phyloP scores from a whole-genome alignment of 768 basidiomycete genomes.

The Agrocybe praecox region DNA sequence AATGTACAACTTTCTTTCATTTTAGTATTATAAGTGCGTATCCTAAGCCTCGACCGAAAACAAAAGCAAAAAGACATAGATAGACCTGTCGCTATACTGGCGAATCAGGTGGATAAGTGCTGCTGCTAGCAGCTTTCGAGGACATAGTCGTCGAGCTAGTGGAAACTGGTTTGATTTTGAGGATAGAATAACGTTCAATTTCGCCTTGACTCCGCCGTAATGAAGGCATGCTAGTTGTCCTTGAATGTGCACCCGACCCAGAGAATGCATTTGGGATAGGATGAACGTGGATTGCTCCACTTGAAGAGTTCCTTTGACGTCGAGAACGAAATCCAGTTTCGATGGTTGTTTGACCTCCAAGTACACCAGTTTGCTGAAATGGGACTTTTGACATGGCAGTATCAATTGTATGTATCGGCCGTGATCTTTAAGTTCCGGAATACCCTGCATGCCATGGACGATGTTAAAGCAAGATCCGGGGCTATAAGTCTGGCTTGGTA shows the following conservation, averaged over 20 bases:
- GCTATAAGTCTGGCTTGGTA: conserved; percentile 28
- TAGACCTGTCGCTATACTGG: neutral
- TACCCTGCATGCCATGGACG: conserved; percentile 35
- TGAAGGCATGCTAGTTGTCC: conserved; percentile 5
- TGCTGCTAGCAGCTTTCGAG: neutral
- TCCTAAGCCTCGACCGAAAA: too few relatives aligned
- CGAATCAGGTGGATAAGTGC: neutral
- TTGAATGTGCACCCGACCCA: neutral
- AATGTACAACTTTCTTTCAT: neutral
- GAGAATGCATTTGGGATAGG: neutral
- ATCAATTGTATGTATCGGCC: conserved; percentile 7
- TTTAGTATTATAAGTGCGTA: neutral
- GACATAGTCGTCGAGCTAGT: neutral
- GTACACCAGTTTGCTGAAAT: conserved; percentile 2
- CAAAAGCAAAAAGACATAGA: too few relatives aligned
- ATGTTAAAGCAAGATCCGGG: conserved; percentile 28
- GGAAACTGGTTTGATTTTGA: conserved; percentile 8
- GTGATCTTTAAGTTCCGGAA: conserved; percentile 30
- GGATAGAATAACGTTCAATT: conserved; percentile 9
- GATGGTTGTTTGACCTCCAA: neutral
- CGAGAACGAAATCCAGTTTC: neutral
- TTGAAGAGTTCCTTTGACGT: neutral
- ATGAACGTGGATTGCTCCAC: conserved; percentile 1
- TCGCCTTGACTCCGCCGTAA: conserved; percentile 1
- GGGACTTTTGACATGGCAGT: conserved; percentile 8